phyloP scores from a whole-genome alignment of 176 grass and related monocot genomes.

The Carex cristatella region DNA sequence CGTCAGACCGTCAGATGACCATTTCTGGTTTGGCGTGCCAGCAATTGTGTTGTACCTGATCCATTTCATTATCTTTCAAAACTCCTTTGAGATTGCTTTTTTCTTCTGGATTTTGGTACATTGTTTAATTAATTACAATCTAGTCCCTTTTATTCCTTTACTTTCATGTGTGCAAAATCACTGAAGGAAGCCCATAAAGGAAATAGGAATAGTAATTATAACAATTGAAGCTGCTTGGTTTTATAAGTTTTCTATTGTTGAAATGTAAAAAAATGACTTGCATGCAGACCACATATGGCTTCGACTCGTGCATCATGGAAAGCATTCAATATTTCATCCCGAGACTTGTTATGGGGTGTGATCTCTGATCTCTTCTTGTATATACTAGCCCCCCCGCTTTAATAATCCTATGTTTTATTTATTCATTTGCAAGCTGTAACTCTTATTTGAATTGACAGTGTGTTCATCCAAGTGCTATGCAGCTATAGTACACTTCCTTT shows the following conservation, averaged over 20 bases:
- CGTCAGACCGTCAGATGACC: slow-evolving; percentile 56
- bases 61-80: slow-evolving; percentile 96
- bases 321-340: slow-evolving; percentile 47
- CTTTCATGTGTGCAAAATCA: slow-evolving; percentile 1
- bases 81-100: slow-evolving; percentile 85
- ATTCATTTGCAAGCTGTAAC: neutral
- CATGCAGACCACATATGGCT: slow-evolving; percentile 60
- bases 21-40: slow-evolving; percentile 78
- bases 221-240: neutral
- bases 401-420: neutral
- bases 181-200: neutral
- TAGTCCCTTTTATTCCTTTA: neutral
- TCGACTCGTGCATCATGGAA: slow-evolving; percentile 79
- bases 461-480: slow-evolving; percentile 63
- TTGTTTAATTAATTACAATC: neutral
- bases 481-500: slow-evolving; percentile 83
- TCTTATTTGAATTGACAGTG: slow-evolving; percentile 24
- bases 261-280: neutral
- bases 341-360: slow-evolving; percentile 62
- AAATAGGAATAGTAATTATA: neutral
- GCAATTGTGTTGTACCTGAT: slow-evolving; percentile 61
- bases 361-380: slow-evolving; percentile 17
- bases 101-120: slow-evolving; percentile 78
- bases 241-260: neutral
- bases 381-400: neutral